A percentile compares a stretch with the other conserved stretches of the same genome.
Conservation (phyloP, 73 alveolate species). For the Paramecium sexaurelia region DNA sequence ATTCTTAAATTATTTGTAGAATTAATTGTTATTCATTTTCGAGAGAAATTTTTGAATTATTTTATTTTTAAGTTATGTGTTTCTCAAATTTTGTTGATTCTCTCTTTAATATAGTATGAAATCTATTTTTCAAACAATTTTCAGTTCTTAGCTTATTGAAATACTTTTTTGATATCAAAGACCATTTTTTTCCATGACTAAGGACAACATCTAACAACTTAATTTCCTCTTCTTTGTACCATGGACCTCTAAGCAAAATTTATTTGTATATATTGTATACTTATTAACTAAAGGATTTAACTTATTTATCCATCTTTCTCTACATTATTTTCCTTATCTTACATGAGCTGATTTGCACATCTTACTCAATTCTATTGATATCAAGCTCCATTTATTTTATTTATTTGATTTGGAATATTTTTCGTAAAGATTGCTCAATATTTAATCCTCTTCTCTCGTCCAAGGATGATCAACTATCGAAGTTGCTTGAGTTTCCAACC, state of each 20-base stretch:
- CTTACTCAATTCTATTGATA: not conserved
- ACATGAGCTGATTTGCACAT: not conserved
- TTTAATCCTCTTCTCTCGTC: constrained; percentile 19
- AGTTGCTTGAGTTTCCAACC: not conserved
- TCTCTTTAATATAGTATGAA: constrained; percentile 1
- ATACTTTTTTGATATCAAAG: not conserved
- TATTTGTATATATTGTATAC: not conserved
- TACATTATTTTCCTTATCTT: constrained; percentile 38
- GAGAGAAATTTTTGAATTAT: not conserved
- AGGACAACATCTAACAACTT: not conserved
- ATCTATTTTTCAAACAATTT: constrained; percentile 25
- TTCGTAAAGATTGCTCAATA: not conserved
- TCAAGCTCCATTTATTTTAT: constrained; percentile 22
- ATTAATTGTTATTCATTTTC: not conserved
- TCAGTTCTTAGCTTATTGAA: not conserved
- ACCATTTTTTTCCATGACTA: constrained; percentile 24
- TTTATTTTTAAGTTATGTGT: not conserved
- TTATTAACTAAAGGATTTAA: not conserved
- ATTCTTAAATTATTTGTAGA: not conserved
- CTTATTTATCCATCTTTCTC: constrained; percentile 49
- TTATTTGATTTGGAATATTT: not conserved
- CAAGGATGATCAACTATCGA: constrained; percentile 19
- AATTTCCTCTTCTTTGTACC: constrained; percentile 54
- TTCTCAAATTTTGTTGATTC: constrained; percentile 4
- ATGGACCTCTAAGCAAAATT: constrained; percentile 36